A percentile compares a stretch with the other conserved stretches of the same genome.
Conservation (phyloP, 768 basidiomycete species). For the Serendipita indica region DNA sequence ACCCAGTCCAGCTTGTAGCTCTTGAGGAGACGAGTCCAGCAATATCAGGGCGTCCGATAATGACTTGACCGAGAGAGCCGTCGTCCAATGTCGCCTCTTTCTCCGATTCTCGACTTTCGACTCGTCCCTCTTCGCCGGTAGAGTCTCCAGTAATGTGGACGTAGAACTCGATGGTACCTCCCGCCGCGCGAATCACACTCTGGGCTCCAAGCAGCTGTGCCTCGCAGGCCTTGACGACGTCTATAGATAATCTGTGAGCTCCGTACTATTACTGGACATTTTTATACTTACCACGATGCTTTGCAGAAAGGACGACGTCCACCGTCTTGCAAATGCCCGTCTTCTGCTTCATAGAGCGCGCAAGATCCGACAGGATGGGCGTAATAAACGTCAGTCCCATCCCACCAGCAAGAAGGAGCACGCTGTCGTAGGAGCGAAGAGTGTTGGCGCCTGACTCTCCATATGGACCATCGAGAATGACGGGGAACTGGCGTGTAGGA, state of each 20-base stretch:
- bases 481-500: background rate
- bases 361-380: conserved; percentile 2
- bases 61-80: background rate
- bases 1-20: background rate
- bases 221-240: background rate
- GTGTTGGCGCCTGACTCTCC: background rate
- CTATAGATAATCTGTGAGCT: background rate
- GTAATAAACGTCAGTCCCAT: conserved; percentile 4
- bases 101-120: background rate
- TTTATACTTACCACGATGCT: background rate
- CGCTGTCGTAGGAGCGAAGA: conserved; percentile 10
- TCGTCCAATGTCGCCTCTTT: background rate
- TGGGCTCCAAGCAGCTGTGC: background rate
- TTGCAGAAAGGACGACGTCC: background rate
- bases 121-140: background rate
- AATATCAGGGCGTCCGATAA: background rate
- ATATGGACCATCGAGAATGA: conserved; percentile 13
- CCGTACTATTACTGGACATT: background rate
- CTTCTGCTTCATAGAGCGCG: background rate
- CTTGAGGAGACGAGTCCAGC: background rate
- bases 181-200: background rate
- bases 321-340: background rate
- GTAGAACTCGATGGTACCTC: background rate
- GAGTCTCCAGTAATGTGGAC: conserved; percentile 9
- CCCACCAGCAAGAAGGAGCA: conserved; percentile 10